phyloP scores from a whole-genome alignment of 345 rosid species.

The Brassica napus region Da-Ae NC_063438.1:24411001-24411500 shows the following conservation, averaged over 20 bases:
- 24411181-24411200: constrained; percentile 71
- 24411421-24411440: constrained; percentile 27
- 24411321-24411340: constrained; percentile 32
- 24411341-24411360: constrained; percentile 44
- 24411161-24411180: constrained; percentile 56
- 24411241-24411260: constrained; percentile 61
- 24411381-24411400: not conserved
- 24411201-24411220: constrained; percentile 73
- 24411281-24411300: constrained; percentile 26
- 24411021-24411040: constrained; percentile 36
- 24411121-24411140: constrained; percentile 52
- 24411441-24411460: constrained; percentile 46
- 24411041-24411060: constrained; percentile 53
- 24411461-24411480: not conserved
- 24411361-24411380: not conserved
- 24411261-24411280: constrained; percentile 67
- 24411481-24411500: constrained; percentile 26
- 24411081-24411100: constrained; percentile 77
- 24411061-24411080: constrained; percentile 79
- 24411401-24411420: constrained; percentile 7
- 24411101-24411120: constrained; percentile 67
- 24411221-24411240: constrained; percentile 59
- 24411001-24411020: constrained; percentile 16
- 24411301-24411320: constrained; percentile 27
- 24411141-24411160: constrained; percentile 68